These are phyloP conservation scores for Cladosporium sp. DNA, from an alignment of 2,329 filamentous ascomycete species.

Conservation along the genomic window DNA sequence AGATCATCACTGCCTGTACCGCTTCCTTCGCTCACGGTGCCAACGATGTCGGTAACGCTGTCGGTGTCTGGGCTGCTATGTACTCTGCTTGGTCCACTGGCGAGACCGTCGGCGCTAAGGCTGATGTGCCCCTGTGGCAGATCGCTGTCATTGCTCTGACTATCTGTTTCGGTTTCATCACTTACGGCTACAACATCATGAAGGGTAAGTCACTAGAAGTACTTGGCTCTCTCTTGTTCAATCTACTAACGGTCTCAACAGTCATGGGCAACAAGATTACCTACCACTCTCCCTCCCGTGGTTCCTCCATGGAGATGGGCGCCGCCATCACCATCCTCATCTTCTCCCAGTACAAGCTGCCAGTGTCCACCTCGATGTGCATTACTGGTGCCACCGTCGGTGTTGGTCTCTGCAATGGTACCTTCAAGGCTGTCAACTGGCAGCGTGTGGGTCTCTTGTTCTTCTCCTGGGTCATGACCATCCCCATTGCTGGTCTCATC, in stretches of 20 bases:
- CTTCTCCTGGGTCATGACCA: slow-evolving; percentile 61
- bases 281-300: slow-evolving; percentile 58
- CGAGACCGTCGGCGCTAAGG: slow-evolving; percentile 55
- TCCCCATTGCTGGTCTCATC: slow-evolving; percentile 58
- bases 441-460: slow-evolving; percentile 63
- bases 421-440: slow-evolving; percentile 62
- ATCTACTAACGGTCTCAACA: slow-evolving; percentile 33
- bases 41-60: slow-evolving; percentile 65
- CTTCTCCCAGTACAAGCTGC: slow-evolving; percentile 62
- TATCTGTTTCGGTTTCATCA: slow-evolving; percentile 60
- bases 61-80: slow-evolving; percentile 64
- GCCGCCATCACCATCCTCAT: slow-evolving; percentile 63
- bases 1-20: slow-evolving; percentile 68
- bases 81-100: slow-evolving; percentile 61
- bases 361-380: slow-evolving; percentile 66
- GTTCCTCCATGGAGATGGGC: slow-evolving; percentile 62
- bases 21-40: slow-evolving; percentile 71
- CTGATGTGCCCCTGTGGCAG: slow-evolving; percentile 72
- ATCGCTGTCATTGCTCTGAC: slow-evolving; percentile 64
- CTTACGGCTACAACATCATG: slow-evolving; percentile 67
- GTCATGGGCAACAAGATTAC: slow-evolving; percentile 61
- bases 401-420: slow-evolving; percentile 62
- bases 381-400: slow-evolving; percentile 64
- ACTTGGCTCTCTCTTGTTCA: slow-evolving; percentile 47
- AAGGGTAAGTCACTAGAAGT: slow-evolving; percentile 40